Conservation (phyloP, 2,329 filamentous ascomycete genomes). For the Mycosphaerella sp. region DNA sequence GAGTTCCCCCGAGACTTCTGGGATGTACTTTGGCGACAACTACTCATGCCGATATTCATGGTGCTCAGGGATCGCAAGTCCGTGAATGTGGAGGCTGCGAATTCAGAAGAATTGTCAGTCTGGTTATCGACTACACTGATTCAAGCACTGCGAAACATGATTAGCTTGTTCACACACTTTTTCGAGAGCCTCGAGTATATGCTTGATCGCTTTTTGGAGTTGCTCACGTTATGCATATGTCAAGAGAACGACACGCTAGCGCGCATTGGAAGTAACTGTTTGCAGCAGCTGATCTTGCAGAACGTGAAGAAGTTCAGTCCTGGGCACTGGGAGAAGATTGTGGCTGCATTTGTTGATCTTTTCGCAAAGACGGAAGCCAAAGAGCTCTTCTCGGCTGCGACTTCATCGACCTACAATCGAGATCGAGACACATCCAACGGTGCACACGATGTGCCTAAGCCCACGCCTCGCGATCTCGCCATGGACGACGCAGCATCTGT, state of each 20-base stretch:
- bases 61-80: constrained; percentile 83
- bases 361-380: constrained; percentile 93
- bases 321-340: constrained; percentile 89
- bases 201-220: constrained; percentile 93
- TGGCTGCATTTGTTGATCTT: constrained; percentile 89
- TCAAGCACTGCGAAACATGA: constrained; percentile 95
- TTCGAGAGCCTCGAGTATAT: constrained; percentile 96
- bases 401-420: constrained; percentile 33
- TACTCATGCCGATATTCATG: constrained; percentile 97
- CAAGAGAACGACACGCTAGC: constrained; percentile 99
- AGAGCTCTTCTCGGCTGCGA: constrained; percentile 83
- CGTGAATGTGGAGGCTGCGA: constrained; percentile 91
- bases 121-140: constrained; percentile 99
- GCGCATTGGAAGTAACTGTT: constrained; percentile 93
- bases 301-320: constrained; percentile 88
- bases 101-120: constrained; percentile 93
- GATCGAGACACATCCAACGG: constrained; percentile 23
- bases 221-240: constrained; percentile 92
- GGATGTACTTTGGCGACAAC: constrained; percentile 96
- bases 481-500: constrained; percentile 19
- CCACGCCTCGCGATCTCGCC: constrained; percentile 7
- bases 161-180: constrained; percentile 97
- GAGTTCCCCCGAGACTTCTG: constrained; percentile 93
- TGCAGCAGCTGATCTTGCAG: constrained; percentile 93
- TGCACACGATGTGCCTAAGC: constrained; percentile 15